Conservation (phyloP, 768 basidiomycete species). For the Hericium rajendrae region DNA sequence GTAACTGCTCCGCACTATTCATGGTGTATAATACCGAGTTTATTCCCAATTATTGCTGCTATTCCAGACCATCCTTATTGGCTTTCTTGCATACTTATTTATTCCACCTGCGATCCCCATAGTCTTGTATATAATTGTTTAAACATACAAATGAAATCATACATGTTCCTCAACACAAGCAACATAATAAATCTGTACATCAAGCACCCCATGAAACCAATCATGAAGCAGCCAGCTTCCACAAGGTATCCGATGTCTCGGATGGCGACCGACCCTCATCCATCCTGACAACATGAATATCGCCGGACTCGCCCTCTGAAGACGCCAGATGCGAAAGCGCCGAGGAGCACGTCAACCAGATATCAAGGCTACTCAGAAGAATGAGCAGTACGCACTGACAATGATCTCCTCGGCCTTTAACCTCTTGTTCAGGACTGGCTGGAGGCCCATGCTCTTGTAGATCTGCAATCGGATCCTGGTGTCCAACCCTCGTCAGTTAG, state of each 20-base stretch:
- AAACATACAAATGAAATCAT: not conserved
- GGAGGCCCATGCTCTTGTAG: slow-evolving; percentile 65
- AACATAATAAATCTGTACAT: no score
- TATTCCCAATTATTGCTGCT: not conserved
- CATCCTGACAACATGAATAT: slow-evolving; percentile 10
- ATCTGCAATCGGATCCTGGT: slow-evolving; percentile 56
- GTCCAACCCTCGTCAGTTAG: not conserved
- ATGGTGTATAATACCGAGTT: not conserved
- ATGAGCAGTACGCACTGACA: slow-evolving; percentile 43
- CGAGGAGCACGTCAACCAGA: slow-evolving; percentile 7
- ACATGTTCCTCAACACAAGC: not conserved
- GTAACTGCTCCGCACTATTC: no score
- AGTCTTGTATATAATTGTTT: no score
- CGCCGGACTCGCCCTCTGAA: slow-evolving; percentile 7
- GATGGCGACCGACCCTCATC: not conserved
- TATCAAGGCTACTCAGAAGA: slow-evolving; percentile 12
- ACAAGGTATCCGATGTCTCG: slow-evolving; percentile 5
- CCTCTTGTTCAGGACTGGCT: slow-evolving; percentile 47
- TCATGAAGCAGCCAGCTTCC: slow-evolving; percentile 8
- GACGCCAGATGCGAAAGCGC: not conserved
- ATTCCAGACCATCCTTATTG: not conserved
- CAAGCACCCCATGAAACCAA: no score
- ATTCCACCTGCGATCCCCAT: no score
- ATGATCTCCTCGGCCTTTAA: slow-evolving; percentile 51
- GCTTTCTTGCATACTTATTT: not conserved